Evolutionary conservation across 164 flowering plant species (phyloP).

Genomic region (Magnolia changhungtana): DNA sequence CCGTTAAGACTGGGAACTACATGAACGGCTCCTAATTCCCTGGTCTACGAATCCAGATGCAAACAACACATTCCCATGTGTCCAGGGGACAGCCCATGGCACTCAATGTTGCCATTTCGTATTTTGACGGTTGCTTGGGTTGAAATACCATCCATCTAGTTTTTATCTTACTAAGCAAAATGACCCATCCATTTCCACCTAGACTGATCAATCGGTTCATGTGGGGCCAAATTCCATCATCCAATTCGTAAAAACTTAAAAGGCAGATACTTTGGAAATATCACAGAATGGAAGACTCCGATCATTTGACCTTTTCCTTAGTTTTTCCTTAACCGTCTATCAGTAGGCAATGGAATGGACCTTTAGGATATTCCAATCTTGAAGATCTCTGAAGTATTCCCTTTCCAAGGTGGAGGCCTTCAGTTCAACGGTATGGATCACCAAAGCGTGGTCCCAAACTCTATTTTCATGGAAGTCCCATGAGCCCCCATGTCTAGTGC

Average conservation of each 20-base stretch:
- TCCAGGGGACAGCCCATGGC: background rate
- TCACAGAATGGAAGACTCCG: background rate
- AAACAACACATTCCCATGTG: slow-evolving; percentile 1
- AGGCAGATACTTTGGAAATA: background rate
- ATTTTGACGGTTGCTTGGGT: background rate
- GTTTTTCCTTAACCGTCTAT: background rate
- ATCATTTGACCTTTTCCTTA: background rate
- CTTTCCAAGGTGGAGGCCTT: no score
- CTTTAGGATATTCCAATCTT: no score
- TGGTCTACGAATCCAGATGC: background rate
- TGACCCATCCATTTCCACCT: background rate
- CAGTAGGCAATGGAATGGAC: background rate
- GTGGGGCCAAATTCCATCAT: background rate
- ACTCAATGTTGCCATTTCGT: background rate
- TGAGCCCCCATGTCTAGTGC: no score
- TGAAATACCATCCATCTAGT: background rate
- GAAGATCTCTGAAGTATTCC: no score
- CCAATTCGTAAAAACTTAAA: background rate
- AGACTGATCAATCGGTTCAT: no score
- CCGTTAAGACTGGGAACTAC: background rate
- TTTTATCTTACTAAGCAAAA: background rate
- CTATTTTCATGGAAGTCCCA: no score
- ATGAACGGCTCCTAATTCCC: background rate
- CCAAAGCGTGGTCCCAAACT: background rate
- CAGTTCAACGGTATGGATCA: background rate